A percentile compares a stretch with the other conserved stretches of the same genome.
Conservation (phyloP, 345 rosid genomes). For the Salix koriyanagi region DNA sequence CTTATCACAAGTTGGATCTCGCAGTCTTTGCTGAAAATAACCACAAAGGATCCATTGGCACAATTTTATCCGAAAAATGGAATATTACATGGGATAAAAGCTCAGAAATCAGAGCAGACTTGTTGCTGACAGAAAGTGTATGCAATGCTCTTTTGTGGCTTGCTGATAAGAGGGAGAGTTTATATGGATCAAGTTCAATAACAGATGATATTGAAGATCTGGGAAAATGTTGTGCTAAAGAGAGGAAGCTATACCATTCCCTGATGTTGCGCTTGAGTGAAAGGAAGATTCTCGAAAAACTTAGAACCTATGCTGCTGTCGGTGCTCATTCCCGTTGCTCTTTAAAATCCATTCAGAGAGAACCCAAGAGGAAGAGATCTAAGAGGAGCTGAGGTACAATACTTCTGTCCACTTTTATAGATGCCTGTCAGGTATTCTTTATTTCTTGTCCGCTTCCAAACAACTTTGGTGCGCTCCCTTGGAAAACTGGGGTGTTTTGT, state of each 20-base stretch:
- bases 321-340: background rate
- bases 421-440: background rate
- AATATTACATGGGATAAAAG: constrained; percentile 22
- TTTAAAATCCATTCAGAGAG: too few relatives aligned
- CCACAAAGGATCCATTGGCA: constrained; percentile 24
- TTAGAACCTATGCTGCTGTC: constrained; percentile 40
- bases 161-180: constrained; percentile 60
- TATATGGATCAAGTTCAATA: constrained; percentile 42
- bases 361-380: constrained; percentile 22
- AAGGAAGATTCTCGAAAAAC: constrained; percentile 65
- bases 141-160: constrained; percentile 55
- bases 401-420: background rate
- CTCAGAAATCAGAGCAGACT: constrained; percentile 33
- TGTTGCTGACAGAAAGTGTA: constrained; percentile 58
- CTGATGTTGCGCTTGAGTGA: constrained; percentile 57
- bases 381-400: constrained; percentile 13
- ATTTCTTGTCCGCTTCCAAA: background rate
- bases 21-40: constrained; percentile 31
- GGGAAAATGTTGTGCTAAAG: constrained; percentile 30
- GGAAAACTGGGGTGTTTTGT: background rate
- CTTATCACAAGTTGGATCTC: constrained; percentile 45
- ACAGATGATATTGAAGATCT: constrained; percentile 48
- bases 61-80: constrained; percentile 34
- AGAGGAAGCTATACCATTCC: constrained; percentile 64
- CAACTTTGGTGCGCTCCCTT: background rate